These are phyloP conservation scores for Coemansia sp. DNA, from an alignment of 192 early-diverging fungal genomes.

Conservation along the genomic window DNA sequence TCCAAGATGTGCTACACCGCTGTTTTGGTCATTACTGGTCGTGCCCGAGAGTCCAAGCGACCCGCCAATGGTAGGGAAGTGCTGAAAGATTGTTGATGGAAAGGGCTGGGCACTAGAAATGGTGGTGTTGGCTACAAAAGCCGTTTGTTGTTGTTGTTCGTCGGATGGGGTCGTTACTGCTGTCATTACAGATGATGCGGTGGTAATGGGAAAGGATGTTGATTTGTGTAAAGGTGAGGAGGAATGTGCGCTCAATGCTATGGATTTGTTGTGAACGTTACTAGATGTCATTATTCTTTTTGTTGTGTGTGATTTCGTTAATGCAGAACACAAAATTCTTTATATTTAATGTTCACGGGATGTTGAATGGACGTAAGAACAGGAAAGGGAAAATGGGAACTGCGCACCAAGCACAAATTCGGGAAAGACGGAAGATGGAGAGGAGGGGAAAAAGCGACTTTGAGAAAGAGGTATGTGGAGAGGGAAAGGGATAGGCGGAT, in stretches of 20 bases:
- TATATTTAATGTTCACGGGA: background rate
- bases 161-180: background rate
- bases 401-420: constrained; percentile 4
- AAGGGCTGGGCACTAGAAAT: background rate
- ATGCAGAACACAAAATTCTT: background rate
- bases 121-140: background rate
- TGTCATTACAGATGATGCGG: background rate
- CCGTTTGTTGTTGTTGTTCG: constrained; percentile 1
- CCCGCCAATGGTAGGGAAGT: background rate
- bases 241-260: background rate
- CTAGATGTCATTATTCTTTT: constrained; percentile 1
- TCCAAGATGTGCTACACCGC: background rate
- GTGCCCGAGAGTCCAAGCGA: background rate
- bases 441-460: background rate
- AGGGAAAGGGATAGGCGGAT: constrained; percentile 2
- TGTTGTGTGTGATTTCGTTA: background rate
- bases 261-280: background rate
- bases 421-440: background rate
- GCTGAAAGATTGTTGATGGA: constrained; percentile 4
- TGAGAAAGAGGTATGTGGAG: background rate
- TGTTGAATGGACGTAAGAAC: background rate
- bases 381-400: background rate
- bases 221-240: background rate
- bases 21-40: background rate
- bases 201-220: background rate